Evolutionary conservation across 495 filamentous ascomycete genomes (phyloP), one percentile per base, ranked within the genome.

Genomic region (Aspergillus olivimuriae): DNA sequence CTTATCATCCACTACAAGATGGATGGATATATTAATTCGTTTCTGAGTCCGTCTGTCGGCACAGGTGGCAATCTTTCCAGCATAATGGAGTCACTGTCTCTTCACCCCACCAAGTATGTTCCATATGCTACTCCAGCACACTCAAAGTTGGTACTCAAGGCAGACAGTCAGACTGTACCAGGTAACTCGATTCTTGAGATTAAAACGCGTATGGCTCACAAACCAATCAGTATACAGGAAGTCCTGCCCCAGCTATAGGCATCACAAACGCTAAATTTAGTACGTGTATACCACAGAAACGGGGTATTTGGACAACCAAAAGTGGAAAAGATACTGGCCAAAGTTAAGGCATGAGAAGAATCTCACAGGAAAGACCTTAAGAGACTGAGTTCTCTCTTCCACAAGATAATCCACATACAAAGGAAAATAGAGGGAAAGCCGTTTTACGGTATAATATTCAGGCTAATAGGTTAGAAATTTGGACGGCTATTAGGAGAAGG

Each of bases 221-320:
- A 53, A 22, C 57, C n/a, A n/a, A n/a, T n/a, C n/a, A n/a, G n/a
- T n/a, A n/a, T n/a, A n/a, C n/a, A n/a, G n/a, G n/a, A n/a, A n/a
- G n/a, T n/a, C n/a, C n/a, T n/a, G n/a, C n/a, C n/a, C n/a, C n/a
- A 75, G 49, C 57, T 78, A 9, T 78, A 69, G 74, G 47, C 68
- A 28, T 75, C 72, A 12, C 69, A 74, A 47, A 76, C 70, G 2
- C 65, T 65, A 0, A 73, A 66, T 1, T 62, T 78, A 22, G 65
- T 70, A 12, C 64, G 69, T 23, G 74, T 68, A 5, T 74, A 75
- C 38, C 68, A 75, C 47, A 38, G 50, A 10, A 43, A 49, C 8
- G 72, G 73, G n/a, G 41, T 45, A 28, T 77, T 77, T 47, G 18
- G 50, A 12, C 17, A 19, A 7, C 56, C 67, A 38, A 20, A 62